Conservation (phyloP, 345 rosid genomes). For the Eucalyptus tenuipes region DNA sequence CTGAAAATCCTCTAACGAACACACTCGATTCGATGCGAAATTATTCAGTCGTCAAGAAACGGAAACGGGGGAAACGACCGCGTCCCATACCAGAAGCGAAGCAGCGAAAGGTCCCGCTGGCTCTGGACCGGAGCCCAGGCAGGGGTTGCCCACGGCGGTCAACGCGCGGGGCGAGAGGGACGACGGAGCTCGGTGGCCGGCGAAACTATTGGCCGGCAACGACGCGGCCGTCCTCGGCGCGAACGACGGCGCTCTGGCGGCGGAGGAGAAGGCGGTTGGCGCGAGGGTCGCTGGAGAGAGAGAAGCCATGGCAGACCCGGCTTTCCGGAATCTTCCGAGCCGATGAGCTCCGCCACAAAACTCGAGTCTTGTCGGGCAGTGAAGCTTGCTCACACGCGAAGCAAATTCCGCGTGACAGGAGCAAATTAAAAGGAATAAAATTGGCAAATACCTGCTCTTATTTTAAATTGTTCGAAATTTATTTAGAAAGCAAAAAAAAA, state of each 20-base stretch:
- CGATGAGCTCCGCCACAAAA: not conserved
- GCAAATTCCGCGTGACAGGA: not conserved
- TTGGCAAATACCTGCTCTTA: not conserved
- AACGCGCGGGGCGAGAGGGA: not conserved
- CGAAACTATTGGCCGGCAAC: not conserved
- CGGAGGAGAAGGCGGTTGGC: not conserved
- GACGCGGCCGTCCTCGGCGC: not conserved
- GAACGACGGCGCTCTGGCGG: not conserved
- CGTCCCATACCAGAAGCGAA: slow-evolving; percentile 12
- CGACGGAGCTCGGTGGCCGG: not conserved
- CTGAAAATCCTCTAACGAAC: not conserved
- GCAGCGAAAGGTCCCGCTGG: slow-evolving; percentile 14
- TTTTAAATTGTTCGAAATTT: not conserved
- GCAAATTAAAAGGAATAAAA: not conserved
- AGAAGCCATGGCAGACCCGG: not conserved
- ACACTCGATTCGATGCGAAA: not conserved
- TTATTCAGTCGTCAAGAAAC: not conserved
- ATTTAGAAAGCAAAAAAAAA: not conserved
- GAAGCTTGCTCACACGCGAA: not conserved
- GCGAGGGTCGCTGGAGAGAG: not conserved
- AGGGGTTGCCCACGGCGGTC: not conserved
- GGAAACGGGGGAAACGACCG: not conserved
- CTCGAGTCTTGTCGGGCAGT: not conserved
- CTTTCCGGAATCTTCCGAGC: not conserved
- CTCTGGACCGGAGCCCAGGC: not conserved